Percentiles rank a stretch among this genome's conserved stretches.
phyloP scores from a whole-genome alignment of 208 protist genomes.

The Novymonas esmeraldas region DNA sequence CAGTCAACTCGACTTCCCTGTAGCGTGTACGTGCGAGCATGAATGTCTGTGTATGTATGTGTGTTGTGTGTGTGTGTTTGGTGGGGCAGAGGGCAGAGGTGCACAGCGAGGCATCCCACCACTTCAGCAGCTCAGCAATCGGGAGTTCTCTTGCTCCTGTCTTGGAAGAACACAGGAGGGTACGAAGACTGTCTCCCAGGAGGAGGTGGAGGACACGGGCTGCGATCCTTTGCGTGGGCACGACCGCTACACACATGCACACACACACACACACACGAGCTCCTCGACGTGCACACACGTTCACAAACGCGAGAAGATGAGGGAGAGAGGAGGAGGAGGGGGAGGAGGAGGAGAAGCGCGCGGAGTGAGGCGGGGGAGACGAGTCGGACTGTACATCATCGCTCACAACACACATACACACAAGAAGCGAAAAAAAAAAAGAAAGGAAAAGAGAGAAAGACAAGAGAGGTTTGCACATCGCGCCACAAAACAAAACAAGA shows the following conservation, averaged over 20 bases:
- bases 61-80: too few relatives aligned
- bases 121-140: neutral
- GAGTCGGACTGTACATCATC: neutral
- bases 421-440: constrained; percentile 1
- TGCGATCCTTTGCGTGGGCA: neutral
- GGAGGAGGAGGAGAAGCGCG: neutral
- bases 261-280: neutral
- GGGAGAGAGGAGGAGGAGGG: neutral
- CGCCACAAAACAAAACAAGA: constrained; percentile 3
- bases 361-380: neutral
- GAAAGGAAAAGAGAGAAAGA: constrained; percentile 11
- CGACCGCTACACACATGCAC: neutral
- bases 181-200: too few relatives aligned
- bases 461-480: neutral
- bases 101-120: neutral
- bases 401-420: neutral
- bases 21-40: too few relatives aligned
- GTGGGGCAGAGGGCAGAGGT: too few relatives aligned
- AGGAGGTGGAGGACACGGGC: neutral
- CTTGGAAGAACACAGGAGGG: too few relatives aligned
- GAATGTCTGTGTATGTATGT: too few relatives aligned
- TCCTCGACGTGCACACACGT: constrained; percentile 1
- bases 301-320: neutral
- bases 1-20: too few relatives aligned
- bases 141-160: too few relatives aligned